Percentiles rank a stretch among this genome's conserved stretches.
Conservation (phyloP, 2,329 filamentous ascomycete species). For the Apiospora marii region DNA sequence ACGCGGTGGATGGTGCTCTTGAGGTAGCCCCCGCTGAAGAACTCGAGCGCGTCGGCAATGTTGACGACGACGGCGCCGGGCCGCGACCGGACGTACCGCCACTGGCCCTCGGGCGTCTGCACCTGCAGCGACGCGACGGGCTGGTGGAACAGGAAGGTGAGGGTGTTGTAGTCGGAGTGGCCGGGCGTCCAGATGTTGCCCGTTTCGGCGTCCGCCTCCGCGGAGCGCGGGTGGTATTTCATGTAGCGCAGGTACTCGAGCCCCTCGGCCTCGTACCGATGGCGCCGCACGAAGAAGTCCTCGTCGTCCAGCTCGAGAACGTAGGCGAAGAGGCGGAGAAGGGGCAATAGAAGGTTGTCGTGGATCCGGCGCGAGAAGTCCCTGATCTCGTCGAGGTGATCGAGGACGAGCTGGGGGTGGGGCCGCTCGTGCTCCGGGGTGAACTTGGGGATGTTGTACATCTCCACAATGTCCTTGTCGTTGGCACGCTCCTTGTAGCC, state of each 20-base stretch:
- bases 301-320: constrained; percentile 36
- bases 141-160: constrained; percentile 63
- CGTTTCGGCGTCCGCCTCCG: constrained; percentile 30
- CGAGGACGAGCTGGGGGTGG: constrained; percentile 34
- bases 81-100: constrained; percentile 39
- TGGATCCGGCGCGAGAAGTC: constrained; percentile 36
- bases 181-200: constrained; percentile 37
- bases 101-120: constrained; percentile 21
- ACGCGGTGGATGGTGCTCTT: constrained; percentile 38
- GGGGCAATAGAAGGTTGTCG: constrained; percentile 12
- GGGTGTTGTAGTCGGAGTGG: constrained; percentile 38
- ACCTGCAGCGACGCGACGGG: constrained; percentile 62
- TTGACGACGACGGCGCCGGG: constrained; percentile 54
- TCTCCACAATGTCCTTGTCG: neutral
- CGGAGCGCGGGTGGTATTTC: constrained; percentile 35
- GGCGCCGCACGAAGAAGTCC: constrained; percentile 34
- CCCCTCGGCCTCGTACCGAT: constrained; percentile 37
- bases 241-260: constrained; percentile 39
- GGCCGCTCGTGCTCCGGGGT: constrained; percentile 35
- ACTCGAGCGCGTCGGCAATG: constrained; percentile 54
- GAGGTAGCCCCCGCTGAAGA: constrained; percentile 44
- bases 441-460: constrained; percentile 30
- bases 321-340: neutral
- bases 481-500: constrained; percentile 32
- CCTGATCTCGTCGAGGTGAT: constrained; percentile 36